Evolutionary conservation across 2,329 filamentous ascomycete species (phyloP), one percentile per base, ranked within the genome.

Genomic region (Monosporascus sp.): DNA sequence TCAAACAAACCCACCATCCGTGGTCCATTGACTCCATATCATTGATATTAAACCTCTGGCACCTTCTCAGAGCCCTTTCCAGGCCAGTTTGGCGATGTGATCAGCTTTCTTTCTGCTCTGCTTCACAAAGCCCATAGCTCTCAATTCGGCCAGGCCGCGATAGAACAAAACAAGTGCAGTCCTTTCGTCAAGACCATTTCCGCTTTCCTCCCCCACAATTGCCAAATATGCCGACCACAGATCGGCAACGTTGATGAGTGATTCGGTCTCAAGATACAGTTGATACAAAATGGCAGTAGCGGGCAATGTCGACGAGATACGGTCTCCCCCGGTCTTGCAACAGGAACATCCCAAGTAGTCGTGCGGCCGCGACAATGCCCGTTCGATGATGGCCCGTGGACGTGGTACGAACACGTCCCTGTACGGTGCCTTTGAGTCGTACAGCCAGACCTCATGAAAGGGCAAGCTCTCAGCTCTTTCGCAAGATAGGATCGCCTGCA

Each of bases 101-200:
- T 97, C 94, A 24, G 86, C 84, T 77, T 96, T 96, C 77, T 92
- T 96, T 72, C 87, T 89, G 65, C 88, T 97, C 56, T 81, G 80
- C 74, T 94, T 97, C 56, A 97, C 80, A 72, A 97, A 87, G 7
- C 94, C 94, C 64, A 99, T 77, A 51, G 86, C 82, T 69, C 86
- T 87, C 68, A 99, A 71, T 70, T 99, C 94, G 1, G 93, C 90
- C 57, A 97, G 70, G 5, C 83, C 89, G 56, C 85, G 81, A 70
- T 97, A 97, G 71, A 97, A 99, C 54, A 89, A 73, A 43, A 91
- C 84, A 72, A 91, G 77, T 7, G 78, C 79, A 47, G 77, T 78
- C 58, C 81, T 74, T 67, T 85, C 81, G 48, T 78, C 74, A 7
- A 73, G 62, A 4, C 67, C 75, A 49, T 67, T 67, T 9, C 74